These are phyloP conservation scores for Pichia sp. DNA, from an alignment of 1,139 yeast species.

Conservation along the genomic window DNA sequence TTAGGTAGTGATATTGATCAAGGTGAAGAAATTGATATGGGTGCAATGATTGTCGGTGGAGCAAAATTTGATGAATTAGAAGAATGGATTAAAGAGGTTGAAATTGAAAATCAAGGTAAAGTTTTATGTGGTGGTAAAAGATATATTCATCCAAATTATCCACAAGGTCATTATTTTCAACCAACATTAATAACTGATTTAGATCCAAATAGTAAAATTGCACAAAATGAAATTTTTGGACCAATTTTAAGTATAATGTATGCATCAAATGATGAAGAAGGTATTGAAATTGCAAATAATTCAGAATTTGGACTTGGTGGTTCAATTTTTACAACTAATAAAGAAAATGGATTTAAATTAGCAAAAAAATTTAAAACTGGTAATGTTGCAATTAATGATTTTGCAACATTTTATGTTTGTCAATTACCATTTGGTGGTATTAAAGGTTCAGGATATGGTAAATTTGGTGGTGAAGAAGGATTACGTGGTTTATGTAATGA, in stretches of 20 bases:
- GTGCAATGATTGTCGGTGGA: conserved; percentile 82
- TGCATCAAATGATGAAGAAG: conserved; percentile 60
- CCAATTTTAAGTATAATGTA: conserved; percentile 77
- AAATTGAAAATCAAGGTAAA: conserved; percentile 63
- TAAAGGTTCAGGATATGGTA: conserved; percentile 90
- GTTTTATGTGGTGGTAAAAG: conserved; percentile 74
- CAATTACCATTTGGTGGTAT: conserved; percentile 96
- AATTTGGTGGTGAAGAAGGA: conserved; percentile 96
- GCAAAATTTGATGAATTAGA: conserved; percentile 64
- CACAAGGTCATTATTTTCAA: conserved; percentile 87
- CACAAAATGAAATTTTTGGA: conserved; percentile 88
- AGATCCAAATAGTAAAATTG: conserved; percentile 68
- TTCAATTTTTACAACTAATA: conserved; percentile 62
- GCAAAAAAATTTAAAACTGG: conserved; percentile 69
- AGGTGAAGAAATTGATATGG: conserved; percentile 85
- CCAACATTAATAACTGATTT: conserved; percentile 87
- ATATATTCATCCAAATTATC: conserved; percentile 81
- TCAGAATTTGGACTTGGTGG: conserved; percentile 89
- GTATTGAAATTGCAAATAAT: conserved; percentile 75
- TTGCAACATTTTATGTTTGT: conserved; percentile 91
- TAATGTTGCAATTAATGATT: conserved; percentile 92
- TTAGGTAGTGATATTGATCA: conserved; percentile 90
- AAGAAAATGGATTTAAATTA: conserved; percentile 48
- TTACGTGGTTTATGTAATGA: conserved; percentile 79
- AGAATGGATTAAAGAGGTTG: conserved; percentile 64